Evolutionary conservation across 2,329 filamentous ascomycete species (phyloP), one percentile per base, ranked within the genome.

Genomic region (Trichocomaceae sp.): DNA sequence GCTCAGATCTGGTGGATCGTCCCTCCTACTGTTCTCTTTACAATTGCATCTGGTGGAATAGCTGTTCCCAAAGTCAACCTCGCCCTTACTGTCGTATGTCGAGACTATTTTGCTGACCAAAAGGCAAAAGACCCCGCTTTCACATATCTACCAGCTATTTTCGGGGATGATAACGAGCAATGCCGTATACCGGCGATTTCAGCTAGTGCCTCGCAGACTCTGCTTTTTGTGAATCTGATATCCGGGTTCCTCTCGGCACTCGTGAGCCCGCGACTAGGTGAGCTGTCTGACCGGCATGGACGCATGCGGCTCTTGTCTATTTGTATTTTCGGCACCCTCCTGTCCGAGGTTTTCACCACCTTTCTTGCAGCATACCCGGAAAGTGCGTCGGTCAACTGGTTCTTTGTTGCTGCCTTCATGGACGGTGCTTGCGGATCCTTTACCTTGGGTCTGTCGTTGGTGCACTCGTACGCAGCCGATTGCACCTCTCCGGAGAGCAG

Each of bases 341-440:
- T 84, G 1, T 83, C 79, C 49, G 93, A 97, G 69, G 69, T 86
- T 41, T 78, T 95, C 57, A 90, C 86, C 5, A 88, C 96, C 55
- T 67, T 93, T 3, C 85, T 90, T 2, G 90, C 85, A 22, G 86
- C 80, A 58, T 90, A 83, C 62, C 87, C 90, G 0, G 83, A 90
- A 10, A 73, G 72, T 0, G 74, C 96, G 50, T 80, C 86, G 58
- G 88, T 95, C 63, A 84, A 87, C 54, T 87, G 88, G 81, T 75
- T 99, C 20, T 74, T 97, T 5, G 69, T 92, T 1, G 89, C 89
- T 9, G 82, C 85, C 35, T 77, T 88, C 9, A 77, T 91, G 46
- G 93, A 99, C 66, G 93, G 93, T 4, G 66, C 96, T 5, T 84
- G 84, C 9, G 93, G 93, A 7, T 96, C 91, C 0, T 96, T 96